Conservation (phyloP, 495 filamentous ascomycete species). For the Glutinoglossum americanum region DNA sequence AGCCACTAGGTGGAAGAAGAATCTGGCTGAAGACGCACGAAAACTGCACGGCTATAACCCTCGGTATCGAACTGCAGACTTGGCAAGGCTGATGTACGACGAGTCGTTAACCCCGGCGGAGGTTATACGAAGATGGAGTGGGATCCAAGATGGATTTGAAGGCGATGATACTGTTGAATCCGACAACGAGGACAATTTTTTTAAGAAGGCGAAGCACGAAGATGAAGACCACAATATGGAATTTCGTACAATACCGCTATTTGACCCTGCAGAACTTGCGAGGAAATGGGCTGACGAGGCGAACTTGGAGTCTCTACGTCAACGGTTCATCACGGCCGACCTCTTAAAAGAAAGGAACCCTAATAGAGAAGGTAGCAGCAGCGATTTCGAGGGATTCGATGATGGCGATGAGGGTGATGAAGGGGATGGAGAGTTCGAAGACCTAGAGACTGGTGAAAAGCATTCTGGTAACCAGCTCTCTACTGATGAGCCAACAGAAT, state of each 20-base stretch:
- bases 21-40: conserved; percentile 55
- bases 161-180: conserved; percentile 25
- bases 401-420: conserved; percentile 32
- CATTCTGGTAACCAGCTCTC: conserved; percentile 17
- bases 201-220: conserved; percentile 48
- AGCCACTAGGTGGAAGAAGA: conserved; percentile 60
- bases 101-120: conserved; percentile 50
- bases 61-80: conserved; percentile 52
- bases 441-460: conserved; percentile 60
- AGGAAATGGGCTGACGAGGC: conserved; percentile 66
- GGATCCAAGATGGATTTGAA: conserved; percentile 28
- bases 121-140: conserved; percentile 59
- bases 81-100: conserved; percentile 78
- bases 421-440: conserved; percentile 78
- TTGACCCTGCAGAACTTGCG: conserved; percentile 62
- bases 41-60: conserved; percentile 44
- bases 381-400: conserved; percentile 22
- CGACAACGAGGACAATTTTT: conserved; percentile 61
- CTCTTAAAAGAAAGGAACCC: conserved; percentile 7
- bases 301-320: conserved; percentile 49
- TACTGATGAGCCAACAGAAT: conserved; percentile 18
- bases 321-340: conserved; percentile 50
- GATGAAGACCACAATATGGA: conserved; percentile 40
- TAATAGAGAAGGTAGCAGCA: conserved; percentile 3
- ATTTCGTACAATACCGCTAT: conserved; percentile 55